Evolutionary conservation across 2,329 filamentous ascomycete genomes (phyloP).

Genomic region (Malbranchea zuffiana): DNA sequence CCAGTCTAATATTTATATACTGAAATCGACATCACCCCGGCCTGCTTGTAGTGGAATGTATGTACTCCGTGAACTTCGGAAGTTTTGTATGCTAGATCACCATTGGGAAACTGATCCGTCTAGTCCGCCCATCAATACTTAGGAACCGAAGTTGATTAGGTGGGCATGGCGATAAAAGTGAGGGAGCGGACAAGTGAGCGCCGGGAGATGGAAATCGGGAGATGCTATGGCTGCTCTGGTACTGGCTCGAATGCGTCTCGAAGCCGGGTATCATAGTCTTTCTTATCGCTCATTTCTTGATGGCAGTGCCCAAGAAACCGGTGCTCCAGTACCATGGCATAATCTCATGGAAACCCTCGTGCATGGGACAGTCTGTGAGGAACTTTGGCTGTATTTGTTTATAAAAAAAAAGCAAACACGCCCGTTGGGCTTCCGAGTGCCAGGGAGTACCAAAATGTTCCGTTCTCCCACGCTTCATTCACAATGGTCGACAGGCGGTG

Average conservation of each 20-base stretch:
- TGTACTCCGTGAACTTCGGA: too few relatives aligned
- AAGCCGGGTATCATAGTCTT: conserved; percentile 13
- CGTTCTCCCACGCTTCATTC: conserved; percentile 18
- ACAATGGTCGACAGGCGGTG: conserved; percentile 10
- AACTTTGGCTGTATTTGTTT: conserved; percentile 18
- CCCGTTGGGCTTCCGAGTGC: conserved; percentile 19
- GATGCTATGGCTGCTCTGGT: too few relatives aligned
- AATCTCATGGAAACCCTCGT: conserved; percentile 12
- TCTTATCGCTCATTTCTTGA: conserved; percentile 15
- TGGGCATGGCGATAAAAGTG: too few relatives aligned
- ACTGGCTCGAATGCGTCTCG: conserved; percentile 6
- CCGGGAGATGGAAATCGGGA: too few relatives aligned
- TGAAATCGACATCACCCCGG: too few relatives aligned
- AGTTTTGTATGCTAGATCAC: too few relatives aligned
- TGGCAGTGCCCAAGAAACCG: conserved; percentile 8
- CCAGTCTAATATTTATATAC: too few relatives aligned
- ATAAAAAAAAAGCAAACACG: conserved; percentile 20
- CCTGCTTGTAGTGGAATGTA: too few relatives aligned
- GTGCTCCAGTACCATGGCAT: conserved; percentile 15
- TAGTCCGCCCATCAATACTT: too few relatives aligned
- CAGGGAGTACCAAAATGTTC: conserved; percentile 22
- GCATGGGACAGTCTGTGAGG: conserved; percentile 12
- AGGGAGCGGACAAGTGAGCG: too few relatives aligned
- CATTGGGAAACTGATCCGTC: too few relatives aligned
- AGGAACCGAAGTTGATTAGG: too few relatives aligned